Base-by-base conservation (phyloP, 1,284 basidiomycete species). In the Rhodotorula sp. region DNA sequence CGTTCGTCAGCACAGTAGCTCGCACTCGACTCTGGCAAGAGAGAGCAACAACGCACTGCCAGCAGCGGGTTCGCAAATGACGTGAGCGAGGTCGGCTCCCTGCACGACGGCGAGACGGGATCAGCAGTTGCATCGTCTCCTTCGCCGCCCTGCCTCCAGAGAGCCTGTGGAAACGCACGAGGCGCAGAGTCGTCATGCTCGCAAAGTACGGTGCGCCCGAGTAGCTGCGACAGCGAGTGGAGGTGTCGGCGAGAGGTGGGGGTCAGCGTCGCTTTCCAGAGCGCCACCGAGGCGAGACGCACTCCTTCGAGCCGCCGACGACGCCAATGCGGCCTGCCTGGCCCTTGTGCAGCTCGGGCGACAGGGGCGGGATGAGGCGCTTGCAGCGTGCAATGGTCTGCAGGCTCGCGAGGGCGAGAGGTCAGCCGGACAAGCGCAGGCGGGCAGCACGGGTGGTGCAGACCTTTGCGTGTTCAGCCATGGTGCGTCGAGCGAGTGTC, bases 151-250 rank as follows among this genome's bases (percentile, higher is more conserved):
- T 23, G 1, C 2, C 2, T 46, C n/a, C 57, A 34, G 10, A 44
- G 9, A 25, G 23, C 16, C 19, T 46, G 13, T 16, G 27, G 34
- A 1, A 12, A 54, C 77, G 64, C 80, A 91, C 91, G 79, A 94
- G 86, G 74, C 92, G 87, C 76, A 94, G 85, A 1, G 93, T 90
- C 10, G 93, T 90, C 78, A 96, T 92, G 42, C 91, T 88, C 5
- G 92, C 90, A 80, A 96, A 99, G 85, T 89, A 99, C 0, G 96
- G 96, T 41, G 96, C 96, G 23, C 96, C 97, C 0, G 94, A 93
- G 82, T 98, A 99, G 78, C 84, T 85, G 63, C 2, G 25, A 21
- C 25, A 19, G 14, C 5, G 0, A 9, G 42, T 8, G 23, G 27
- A 17, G 8, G 19, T 17, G 45, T 12, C 44, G 12, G 16, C 25